Evolutionary conservation across 106 monocot genomes (phyloP).

Genomic region (Dendrobium nobile): DNA sequence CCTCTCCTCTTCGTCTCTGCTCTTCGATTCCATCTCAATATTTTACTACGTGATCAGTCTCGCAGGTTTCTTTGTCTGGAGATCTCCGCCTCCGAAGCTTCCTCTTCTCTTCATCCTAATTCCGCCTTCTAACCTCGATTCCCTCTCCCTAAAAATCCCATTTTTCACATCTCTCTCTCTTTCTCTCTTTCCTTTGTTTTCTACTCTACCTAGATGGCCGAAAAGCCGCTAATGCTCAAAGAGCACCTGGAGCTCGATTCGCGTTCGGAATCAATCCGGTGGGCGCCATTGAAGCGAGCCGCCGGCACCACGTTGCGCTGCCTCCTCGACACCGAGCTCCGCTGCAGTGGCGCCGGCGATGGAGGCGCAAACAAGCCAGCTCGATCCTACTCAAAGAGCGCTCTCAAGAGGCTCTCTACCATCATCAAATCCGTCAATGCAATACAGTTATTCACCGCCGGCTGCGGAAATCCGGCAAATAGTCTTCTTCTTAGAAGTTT

Average conservation of each 20-base stretch:
- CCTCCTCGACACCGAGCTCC: constrained; percentile 1
- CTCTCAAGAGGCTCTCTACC: neutral
- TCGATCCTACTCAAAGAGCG: neutral
- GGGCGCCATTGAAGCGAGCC: neutral
- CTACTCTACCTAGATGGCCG: neutral
- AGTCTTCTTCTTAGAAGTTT: neutral
- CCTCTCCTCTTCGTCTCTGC: no score
- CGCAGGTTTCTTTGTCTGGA: no score
- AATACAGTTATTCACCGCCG: neutral
- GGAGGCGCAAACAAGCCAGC: neutral
- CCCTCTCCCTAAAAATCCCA: no score
- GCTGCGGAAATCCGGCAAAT: neutral
- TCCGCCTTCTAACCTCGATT: no score
- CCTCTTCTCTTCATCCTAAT: no score
- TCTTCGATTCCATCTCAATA: no score
- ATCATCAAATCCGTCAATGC: neutral
- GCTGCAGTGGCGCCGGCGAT: neutral
- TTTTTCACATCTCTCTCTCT: no score
- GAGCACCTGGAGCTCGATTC: constrained; percentile 10
- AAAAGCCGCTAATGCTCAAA: constrained; percentile 9
- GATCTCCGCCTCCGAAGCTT: no score
- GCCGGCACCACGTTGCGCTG: neutral
- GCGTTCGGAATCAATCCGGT: neutral
- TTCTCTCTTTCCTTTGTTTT: neutral
- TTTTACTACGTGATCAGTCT: no score